These are phyloP conservation scores for Neurospora sp. DNA, from an alignment of 495 filamentous ascomycete species.

Conservation along the genomic window DNA sequence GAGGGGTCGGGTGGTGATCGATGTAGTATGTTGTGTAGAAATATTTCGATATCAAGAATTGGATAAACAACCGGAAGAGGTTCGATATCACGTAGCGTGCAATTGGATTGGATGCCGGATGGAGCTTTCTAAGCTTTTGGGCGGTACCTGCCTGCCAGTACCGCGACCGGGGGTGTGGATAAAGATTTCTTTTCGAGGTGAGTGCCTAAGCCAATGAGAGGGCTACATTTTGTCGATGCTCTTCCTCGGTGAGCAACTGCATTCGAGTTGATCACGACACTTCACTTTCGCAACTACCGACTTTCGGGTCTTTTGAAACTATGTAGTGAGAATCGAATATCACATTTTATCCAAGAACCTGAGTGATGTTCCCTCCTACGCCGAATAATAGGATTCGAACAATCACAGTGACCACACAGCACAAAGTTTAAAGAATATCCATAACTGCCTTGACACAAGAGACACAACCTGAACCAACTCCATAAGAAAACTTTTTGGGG, in stretches of 20 bases:
- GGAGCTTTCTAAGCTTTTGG: not conserved
- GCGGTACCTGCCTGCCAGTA: not conserved
- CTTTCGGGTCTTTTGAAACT: not conserved
- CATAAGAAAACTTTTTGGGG: not conserved
- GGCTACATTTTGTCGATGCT: not conserved
- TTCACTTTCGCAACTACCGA: not conserved
- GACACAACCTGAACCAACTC: not conserved
- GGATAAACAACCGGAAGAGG: not conserved
- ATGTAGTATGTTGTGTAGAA: not conserved
- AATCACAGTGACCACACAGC: not conserved
- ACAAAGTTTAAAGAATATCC: not conserved
- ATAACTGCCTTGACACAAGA: not conserved
- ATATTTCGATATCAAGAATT: not conserved
- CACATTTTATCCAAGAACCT: not conserved
- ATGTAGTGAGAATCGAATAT: not conserved
- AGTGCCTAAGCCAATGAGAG: constrained; percentile 14
- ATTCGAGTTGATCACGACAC: not conserved
- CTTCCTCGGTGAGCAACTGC: not conserved
- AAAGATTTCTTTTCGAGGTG: constrained; percentile 2
- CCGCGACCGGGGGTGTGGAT: not conserved
- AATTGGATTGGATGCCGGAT: not conserved
- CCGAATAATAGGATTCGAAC: not conserved
- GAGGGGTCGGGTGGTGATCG: not conserved
- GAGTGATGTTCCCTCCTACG: not conserved
- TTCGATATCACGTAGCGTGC: not conserved